phyloP scores from a whole-genome alignment of 768 basidiomycete species.

The Boletus bicolor region DNA sequence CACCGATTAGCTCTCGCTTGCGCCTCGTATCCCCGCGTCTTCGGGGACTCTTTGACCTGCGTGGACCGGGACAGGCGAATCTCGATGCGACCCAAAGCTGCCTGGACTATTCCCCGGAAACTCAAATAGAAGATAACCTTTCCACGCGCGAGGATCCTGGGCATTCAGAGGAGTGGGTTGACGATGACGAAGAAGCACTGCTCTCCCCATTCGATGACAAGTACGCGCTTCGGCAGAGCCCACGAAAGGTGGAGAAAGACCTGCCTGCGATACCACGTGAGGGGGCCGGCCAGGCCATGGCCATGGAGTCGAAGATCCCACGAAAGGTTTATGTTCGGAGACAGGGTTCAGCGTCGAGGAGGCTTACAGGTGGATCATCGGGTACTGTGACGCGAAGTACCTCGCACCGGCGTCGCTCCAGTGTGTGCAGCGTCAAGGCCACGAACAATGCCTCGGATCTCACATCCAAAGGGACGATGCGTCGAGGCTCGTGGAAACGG shows the following conservation, averaged over 20 bases:
- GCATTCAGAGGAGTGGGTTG: constrained; percentile 19
- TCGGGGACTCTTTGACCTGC: constrained; percentile 31
- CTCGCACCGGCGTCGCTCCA: constrained; percentile 17
- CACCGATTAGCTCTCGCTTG: constrained; percentile 17
- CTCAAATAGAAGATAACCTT: not conserved
- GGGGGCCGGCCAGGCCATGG: not conserved
- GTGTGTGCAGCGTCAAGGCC: constrained; percentile 15
- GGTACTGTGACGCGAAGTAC: constrained; percentile 2
- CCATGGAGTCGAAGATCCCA: constrained; percentile 20
- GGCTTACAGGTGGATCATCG: not conserved
- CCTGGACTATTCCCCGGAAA: constrained; percentile 24
- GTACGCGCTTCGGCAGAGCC: constrained; percentile 11
- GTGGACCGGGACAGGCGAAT: constrained; percentile 25
- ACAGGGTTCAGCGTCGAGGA: constrained; percentile 16
- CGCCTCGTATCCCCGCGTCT: constrained; percentile 25
- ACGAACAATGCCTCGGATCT: not conserved
- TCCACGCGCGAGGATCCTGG: constrained; percentile 9
- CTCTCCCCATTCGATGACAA: constrained; percentile 27
- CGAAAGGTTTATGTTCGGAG: constrained; percentile 15
- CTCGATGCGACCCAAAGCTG: constrained; percentile 22
- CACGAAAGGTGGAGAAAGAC: constrained; percentile 11
- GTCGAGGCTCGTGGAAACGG: constrained; percentile 28
- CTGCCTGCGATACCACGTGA: constrained; percentile 14
- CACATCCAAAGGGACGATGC: constrained; percentile 20
- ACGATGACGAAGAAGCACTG: constrained; percentile 25